Base-by-base conservation (phyloP, 2,329 filamentous ascomycete species). In the Lachnum nothofagi region DNA sequence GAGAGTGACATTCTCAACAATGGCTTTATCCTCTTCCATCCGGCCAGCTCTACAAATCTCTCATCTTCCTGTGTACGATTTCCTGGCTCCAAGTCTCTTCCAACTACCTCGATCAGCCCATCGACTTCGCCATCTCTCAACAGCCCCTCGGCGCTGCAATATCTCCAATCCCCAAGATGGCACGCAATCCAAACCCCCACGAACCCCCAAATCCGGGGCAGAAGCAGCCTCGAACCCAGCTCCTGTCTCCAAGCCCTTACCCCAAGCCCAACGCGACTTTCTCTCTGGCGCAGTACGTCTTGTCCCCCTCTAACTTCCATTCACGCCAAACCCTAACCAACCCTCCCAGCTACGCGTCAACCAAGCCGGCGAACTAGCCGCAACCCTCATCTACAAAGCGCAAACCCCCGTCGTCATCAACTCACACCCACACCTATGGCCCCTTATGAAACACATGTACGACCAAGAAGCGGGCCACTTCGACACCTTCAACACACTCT, bases 401-500 rank as follows among this genome's bases (percentile, higher is more conserved):
- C 93, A 98, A 68, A 91, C 83, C 1, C 89, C 91, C 0, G 80
- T 84, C n/a, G 72, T 97, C 44, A 76, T 89, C 48, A 79, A 80
- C 57, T 80, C 85, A 4, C 85, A 96, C 66, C 91, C 93, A 1
- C 87, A 95, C 65, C 82, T 98, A 16, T 85, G 88, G 5, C 86
- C 89, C 0, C 72, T 97, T 25, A 95, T 98, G 89, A 81, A 84
- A 61, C 93, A 97, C 76, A 98, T 98, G 93, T 91, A 95, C 74
- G 88, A 93, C 62, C 93, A 98, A 68, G 93, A 98, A 74, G 89
- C 81, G 10, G 85, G 82, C 7, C 93, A 98, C 69, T 83, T 97
- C 60, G 69, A 73, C 3, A 93, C 84, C 29, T 98, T 97, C 77
- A 95, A 95, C 68, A 63, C 74, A 3, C 77, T 97, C 22, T 74